Conservation (phyloP, 108 stramenopile genomes). For the Skeletonema tropicum region DNA sequence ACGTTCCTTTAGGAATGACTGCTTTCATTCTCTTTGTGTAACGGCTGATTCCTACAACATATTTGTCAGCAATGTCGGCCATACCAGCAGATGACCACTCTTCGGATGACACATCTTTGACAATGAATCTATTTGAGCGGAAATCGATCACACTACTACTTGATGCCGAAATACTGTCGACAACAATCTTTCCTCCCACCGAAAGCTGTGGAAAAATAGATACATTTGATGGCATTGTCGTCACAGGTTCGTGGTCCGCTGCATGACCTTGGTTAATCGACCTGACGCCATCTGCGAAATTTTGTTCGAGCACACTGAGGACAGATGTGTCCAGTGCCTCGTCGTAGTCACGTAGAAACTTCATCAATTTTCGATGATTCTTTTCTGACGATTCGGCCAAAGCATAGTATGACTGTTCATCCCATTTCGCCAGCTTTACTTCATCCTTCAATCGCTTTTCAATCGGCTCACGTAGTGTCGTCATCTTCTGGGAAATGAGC, state of each 20-base stretch:
- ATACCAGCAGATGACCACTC: conserved; percentile 36
- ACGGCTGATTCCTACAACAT: conserved; percentile 42
- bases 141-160: conserved; percentile 12
- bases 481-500: conserved; percentile 35
- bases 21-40: conserved; percentile 65
- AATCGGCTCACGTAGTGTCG: conserved; percentile 61
- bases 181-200: conserved; percentile 35
- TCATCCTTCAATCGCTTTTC: conserved; percentile 92
- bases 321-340: conserved; percentile 76
- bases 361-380: conserved; percentile 90
- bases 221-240: conserved; percentile 29
- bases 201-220: conserved; percentile 36
- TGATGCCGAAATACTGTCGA: conserved; percentile 21
- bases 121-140: conserved; percentile 2
- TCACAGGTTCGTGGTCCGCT: conserved; percentile 32
- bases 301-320: conserved; percentile 68
- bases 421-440: conserved; percentile 97
- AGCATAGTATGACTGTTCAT: conserved; percentile 96
- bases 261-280: conserved; percentile 41
- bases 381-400: conserved; percentile 92
- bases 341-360: conserved; percentile 78
- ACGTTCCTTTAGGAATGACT: conserved; percentile 30
- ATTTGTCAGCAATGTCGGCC: conserved; percentile 39
- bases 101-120: conserved; percentile 14
- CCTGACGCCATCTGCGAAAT: conserved; percentile 61